Conservation (phyloP, 257 asterid genomes). For the Lantana camara region DNA sequence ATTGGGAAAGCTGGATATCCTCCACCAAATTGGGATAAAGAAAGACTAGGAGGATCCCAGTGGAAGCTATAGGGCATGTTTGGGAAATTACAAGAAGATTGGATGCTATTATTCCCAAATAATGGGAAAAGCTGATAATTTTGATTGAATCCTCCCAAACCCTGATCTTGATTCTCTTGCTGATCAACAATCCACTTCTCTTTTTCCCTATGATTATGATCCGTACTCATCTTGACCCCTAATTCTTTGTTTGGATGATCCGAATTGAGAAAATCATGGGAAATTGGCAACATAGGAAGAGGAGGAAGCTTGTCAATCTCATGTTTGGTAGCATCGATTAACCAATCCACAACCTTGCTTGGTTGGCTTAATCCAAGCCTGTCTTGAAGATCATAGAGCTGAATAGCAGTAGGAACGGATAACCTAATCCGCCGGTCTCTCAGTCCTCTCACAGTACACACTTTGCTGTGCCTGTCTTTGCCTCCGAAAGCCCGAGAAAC, state of each 20-base stretch:
- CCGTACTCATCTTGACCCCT: neutral
- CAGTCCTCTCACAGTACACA: slow-evolving; percentile 66
- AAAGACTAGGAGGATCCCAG: slow-evolving; percentile 46
- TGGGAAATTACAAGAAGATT: slow-evolving; percentile 21
- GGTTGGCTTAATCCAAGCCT: slow-evolving; percentile 79
- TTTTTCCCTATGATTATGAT: neutral
- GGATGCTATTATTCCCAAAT: slow-evolving; percentile 30
- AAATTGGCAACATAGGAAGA: slow-evolving; percentile 41
- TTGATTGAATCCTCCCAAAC: slow-evolving; percentile 35
- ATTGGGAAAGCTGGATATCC: slow-evolving; percentile 25
- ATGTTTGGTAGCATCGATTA: slow-evolving; percentile 54
- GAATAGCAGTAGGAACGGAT: slow-evolving; percentile 73
- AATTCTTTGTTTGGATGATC: neutral
- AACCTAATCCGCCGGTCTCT: slow-evolving; percentile 75
- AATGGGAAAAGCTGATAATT: slow-evolving; percentile 37
- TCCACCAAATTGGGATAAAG: slow-evolving; percentile 48
- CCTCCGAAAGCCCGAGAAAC: slow-evolving; percentile 75
- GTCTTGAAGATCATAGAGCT: slow-evolving; percentile 79
- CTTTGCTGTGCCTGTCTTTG: slow-evolving; percentile 85
- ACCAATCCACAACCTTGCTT: slow-evolving; percentile 83
- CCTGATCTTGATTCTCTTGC: slow-evolving; percentile 29
- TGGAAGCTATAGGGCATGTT: slow-evolving; percentile 32
- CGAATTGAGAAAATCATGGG: neutral
- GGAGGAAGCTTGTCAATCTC: slow-evolving; percentile 81
- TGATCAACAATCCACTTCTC: slow-evolving; percentile 25